Base-by-base conservation (phyloP, 305 asterid species). In the Salvia sclarea region DNA sequence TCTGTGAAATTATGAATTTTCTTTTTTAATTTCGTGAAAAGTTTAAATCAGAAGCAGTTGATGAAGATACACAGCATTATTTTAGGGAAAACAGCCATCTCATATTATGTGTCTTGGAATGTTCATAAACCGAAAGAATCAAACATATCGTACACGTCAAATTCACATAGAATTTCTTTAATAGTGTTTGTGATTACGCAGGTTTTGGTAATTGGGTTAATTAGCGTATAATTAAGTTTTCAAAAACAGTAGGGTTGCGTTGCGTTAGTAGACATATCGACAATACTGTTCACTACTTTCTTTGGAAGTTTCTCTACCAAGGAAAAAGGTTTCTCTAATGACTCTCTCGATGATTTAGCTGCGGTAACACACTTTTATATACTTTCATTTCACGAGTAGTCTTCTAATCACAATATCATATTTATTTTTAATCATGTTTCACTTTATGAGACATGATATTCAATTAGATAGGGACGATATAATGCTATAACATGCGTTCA, bases 371-470 rank as follows among this genome's bases (percentile, higher is more conserved):
- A 45, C 22, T 30, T 64, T 28, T 64, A 10, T 28, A 28, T 33
- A 33, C 44, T 45, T 63, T 45, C 43, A 2, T 45, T 25, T 45
- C 43, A 9, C 12, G 17, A 16, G 4, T 35, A 56, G 43, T 56
- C 43, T 17, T 13, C 2, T 49, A 57, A 57, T 59, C 64, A 0
- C 16, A 59, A 1, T 7, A 14, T 38, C 25, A 30, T 17, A 35
- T 35, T 59, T 35, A 14, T 17, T 58, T 35, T 59, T 33, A 14
- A 17, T 37, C 12, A 20, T 60, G 66, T 60, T 60, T 60, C 66
- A 60, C 66, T 60, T 60, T 60, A 38, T 3, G 66, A 38, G 66
- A 60, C 66, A 60, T 12, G 35, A 18, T 43, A 38, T 60, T 37
- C 49, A 60, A 37, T 60, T 38, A 11, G 49, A 38, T 20, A 59